Evolutionary conservation across 306 rosid species (phyloP).

Genomic region (Luffa acutangula): DNA sequence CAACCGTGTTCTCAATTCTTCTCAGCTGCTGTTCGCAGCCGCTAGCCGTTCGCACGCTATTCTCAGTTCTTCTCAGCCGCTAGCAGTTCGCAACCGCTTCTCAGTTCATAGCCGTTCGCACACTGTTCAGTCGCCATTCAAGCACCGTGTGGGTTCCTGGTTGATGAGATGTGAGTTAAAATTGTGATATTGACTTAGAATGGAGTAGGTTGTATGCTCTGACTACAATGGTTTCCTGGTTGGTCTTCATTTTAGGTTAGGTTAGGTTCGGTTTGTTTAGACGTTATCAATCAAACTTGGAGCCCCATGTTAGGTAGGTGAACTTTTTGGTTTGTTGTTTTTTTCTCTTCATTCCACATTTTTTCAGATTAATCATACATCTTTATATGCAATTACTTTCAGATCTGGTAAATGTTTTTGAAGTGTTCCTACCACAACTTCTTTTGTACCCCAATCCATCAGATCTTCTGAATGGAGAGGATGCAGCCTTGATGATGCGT

Average conservation of each 20-base stretch:
- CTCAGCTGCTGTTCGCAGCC: too few relatives aligned
- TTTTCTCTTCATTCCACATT: background rate
- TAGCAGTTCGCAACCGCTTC: too few relatives aligned
- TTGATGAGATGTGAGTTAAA: constrained; percentile 68
- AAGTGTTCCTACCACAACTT: constrained; percentile 89
- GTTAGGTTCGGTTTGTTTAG: constrained; percentile 89
- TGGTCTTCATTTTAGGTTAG: constrained; percentile 50
- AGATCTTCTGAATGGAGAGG: constrained; percentile 81
- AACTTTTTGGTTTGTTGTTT: background rate
- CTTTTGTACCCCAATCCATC: constrained; percentile 85
- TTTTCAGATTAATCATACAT: constrained; percentile 3
- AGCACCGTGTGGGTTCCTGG: too few relatives aligned
- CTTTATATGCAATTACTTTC: constrained; percentile 10
- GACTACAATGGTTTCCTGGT: background rate
- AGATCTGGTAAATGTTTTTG: constrained; percentile 86
- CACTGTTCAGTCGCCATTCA: too few relatives aligned
- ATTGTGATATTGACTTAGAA: background rate
- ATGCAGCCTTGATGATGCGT: constrained; percentile 81
- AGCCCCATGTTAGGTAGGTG: constrained; percentile 81
- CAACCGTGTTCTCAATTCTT: too few relatives aligned
- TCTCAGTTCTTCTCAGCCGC: too few relatives aligned
- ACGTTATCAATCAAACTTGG: constrained; percentile 92
- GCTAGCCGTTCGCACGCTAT: too few relatives aligned
- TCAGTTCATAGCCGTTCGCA: too few relatives aligned
- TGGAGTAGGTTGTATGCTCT: background rate